Base-by-base conservation (phyloP, 345 rosid genomes). In the Euphorbia peplus region DNA sequence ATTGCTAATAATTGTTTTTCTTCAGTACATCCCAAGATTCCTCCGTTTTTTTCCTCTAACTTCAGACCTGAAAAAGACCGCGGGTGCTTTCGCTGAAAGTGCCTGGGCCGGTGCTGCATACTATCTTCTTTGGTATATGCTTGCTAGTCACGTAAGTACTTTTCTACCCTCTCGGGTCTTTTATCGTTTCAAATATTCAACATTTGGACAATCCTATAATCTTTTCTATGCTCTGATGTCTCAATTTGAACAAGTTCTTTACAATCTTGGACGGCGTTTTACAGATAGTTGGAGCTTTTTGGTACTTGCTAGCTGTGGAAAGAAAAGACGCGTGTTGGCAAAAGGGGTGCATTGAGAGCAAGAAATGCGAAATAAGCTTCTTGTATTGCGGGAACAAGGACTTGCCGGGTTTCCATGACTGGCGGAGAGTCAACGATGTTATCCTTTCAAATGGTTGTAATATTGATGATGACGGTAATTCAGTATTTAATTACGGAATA, bases 61-160 rank as follows among this genome's bases (percentile, higher is more conserved):
- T 59, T 92, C 98, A 39, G 96, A 90, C 63, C 83, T 92, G 60
- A 90, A 92, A 69, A 92, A 88, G 83, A 78, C 89, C 13, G 91
- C 92, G 0, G 98, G 96, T 47, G 93, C 78, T 51, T 90, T 92
- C 30, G 98, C 92, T 47, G 96, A 92, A 47, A 84, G 95, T 29
- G 96, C 92, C 56, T 83, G 86, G 88, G 83, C 84, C 48, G 95
- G 95, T 64, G 96, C 95, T 25, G 95, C 95, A 8, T 90, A 92
- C 76, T 92, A 92, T 68, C 81, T 92, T 50, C 90, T 92, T 4
- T 92, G 98, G 95, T 92, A 90, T 82, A 47, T 92, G 83, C 90
- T 90, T 64, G 87, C 92, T 19, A 88, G 98, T 69, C 98, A 92
- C 76, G 98, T 89, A 75, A 83, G 97, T 72, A 8, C n/a, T 67